Percentiles rank a stretch among this genome's conserved stretches.
phyloP scores from a whole-genome alignment of 129 eudicot species.

The Calendula officinalis region DNA sequence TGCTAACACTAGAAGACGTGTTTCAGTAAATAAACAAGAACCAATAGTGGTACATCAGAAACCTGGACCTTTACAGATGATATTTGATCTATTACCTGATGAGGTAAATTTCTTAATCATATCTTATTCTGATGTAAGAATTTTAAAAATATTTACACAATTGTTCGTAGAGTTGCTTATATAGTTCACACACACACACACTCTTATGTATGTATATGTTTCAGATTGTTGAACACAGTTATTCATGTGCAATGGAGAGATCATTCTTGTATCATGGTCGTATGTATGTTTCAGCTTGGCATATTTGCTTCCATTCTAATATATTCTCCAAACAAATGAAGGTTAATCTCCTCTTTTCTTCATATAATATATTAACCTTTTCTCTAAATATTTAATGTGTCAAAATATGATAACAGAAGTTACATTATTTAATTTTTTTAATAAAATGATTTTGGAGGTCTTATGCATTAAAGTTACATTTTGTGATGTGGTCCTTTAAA shows the following conservation, averaged over 20 bases:
- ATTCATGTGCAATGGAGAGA: conserved; percentile 96
- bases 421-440: neutral
- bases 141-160: neutral
- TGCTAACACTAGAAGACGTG: conserved; percentile 61
- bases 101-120: conserved; percentile 54
- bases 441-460: neutral
- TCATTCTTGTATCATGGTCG: conserved; percentile 94
- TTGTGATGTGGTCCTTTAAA: no score
- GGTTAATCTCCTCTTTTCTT: conserved; percentile 38
- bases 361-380: conserved; percentile 4
- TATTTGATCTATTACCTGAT: conserved; percentile 80
- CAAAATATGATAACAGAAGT: neutral
- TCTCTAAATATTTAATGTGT: neutral
- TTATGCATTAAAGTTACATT: neutral
- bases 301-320: conserved; percentile 84
- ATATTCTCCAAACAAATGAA: conserved; percentile 80
- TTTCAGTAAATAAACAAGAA: conserved; percentile 50
- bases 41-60: conserved; percentile 89
- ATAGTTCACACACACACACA: no score
- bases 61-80: conserved; percentile 91
- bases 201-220: conserved; percentile 7
- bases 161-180: no score
- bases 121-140: conserved; percentile 11
- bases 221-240: conserved; percentile 79
- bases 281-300: conserved; percentile 81